Evolutionary conservation across 2,329 filamentous ascomycete genomes (phyloP), one percentile per base, ranked within the genome.

Genomic region (Sporothrix protearum): DNA sequence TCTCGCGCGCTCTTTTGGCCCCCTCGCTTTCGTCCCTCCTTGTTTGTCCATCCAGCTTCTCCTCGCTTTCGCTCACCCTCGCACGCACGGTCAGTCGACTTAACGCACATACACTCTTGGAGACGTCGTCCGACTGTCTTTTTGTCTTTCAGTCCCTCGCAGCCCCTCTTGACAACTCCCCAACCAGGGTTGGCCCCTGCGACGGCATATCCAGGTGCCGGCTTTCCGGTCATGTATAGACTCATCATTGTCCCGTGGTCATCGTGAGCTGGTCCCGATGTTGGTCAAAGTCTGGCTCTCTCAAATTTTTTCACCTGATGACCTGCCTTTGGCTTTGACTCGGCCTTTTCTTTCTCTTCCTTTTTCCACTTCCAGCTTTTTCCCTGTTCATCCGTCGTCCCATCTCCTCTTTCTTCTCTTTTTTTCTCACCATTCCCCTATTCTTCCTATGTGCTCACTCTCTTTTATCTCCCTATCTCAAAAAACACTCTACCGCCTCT

Each of bases 161-260:
- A 28, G 51, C 19, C 12, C 42, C 53, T 59, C 14, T 61, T 8
- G n/a, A 49, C 19, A 36, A 22, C 36, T 45, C 59, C 59, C 45
- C 59, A 51, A 57, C 33, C 53, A 47, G 53, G 47, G 39, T 42
- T 42, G 25, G 63, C 14, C 68, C 59, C 16, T 66, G 45, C 33
- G 9, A 71, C 47, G 69, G 59, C 55, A 66, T 25, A 45, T 61
- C 59, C 47, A 64, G 47, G 30, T 45, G 49, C 53, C 68, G 39
- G 53, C 53, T 33, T 36, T 69, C 68, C 39, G 68, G 68, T 69
- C 63, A 49, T 69, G 67, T 69, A 69, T 59, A 69, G 39, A 69
- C 67, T 51, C 51, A 19, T 30, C 36, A 59, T 57, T 69, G 25
- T 69, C 67, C 67, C 67, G 51, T 47, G 51, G 67, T 59, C 67